Conservation (phyloP, 306 rosid genomes). For the Lathyrus tuberosus region DNA sequence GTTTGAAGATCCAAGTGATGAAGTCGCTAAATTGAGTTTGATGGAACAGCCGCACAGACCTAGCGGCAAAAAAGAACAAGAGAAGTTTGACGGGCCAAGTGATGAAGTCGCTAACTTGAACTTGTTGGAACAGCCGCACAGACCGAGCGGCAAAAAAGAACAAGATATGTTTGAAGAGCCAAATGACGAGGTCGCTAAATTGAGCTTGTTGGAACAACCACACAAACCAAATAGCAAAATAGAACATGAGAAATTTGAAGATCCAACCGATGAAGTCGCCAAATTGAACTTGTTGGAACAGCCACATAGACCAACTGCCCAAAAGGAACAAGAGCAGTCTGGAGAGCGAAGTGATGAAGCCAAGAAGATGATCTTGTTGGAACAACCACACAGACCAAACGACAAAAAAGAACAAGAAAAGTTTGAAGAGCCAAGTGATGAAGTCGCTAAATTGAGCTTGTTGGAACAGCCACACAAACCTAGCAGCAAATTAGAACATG, state of each 20-base stretch:
- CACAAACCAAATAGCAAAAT: slow-evolving; percentile 27
- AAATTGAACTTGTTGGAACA: slow-evolving; percentile 53
- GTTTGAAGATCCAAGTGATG: slow-evolving; percentile 20
- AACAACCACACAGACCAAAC: slow-evolving; percentile 50
- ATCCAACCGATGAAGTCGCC: slow-evolving; percentile 34
- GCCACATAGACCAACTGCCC: slow-evolving; percentile 45
- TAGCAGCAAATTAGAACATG: slow-evolving; percentile 9
- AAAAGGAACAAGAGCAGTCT: slow-evolving; percentile 7
- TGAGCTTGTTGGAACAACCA: slow-evolving; percentile 59
- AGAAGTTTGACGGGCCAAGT: slow-evolving; percentile 37
- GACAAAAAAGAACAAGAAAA: slow-evolving; percentile 4
- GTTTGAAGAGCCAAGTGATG: slow-evolving; percentile 44
- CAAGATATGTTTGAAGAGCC: slow-evolving; percentile 37
- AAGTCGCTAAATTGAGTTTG: slow-evolving; percentile 47
- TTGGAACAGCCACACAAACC: slow-evolving; percentile 54
- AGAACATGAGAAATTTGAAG: slow-evolving; percentile 36
- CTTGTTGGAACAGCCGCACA: slow-evolving; percentile 58
- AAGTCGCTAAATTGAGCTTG: slow-evolving; percentile 47
- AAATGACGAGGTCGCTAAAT: slow-evolving; percentile 39
- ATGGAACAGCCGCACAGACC: slow-evolving; percentile 54
- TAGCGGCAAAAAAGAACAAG: slow-evolving; percentile 8
- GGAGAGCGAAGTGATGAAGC: slow-evolving; percentile 45
- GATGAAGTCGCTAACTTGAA: slow-evolving; percentile 42
- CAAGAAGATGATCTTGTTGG: slow-evolving; percentile 48
- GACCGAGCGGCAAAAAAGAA: slow-evolving; percentile 16